These are phyloP conservation scores for Candida orba DNA, from an alignment of 805 yeast species.

Conservation along the genomic window DNA sequence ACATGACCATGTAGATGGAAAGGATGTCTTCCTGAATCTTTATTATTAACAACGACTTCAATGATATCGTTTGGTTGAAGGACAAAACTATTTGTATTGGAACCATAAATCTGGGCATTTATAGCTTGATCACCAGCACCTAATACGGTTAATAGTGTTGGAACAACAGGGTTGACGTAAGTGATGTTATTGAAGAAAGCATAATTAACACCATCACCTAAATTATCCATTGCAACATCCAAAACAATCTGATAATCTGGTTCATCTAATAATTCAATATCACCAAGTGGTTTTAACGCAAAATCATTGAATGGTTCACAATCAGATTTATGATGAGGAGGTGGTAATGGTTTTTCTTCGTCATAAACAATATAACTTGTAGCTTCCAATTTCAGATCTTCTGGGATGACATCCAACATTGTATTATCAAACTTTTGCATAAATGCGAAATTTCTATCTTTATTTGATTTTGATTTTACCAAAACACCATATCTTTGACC, in stretches of 20 bases:
- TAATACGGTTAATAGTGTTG: conserved; percentile 58
- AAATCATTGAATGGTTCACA: conserved; percentile 27
- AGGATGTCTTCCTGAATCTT: conserved; percentile 71
- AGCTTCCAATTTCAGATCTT: conserved; percentile 44
- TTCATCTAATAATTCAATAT: conserved; percentile 39
- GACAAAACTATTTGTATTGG: conserved; percentile 58
- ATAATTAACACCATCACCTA: conserved; percentile 69
- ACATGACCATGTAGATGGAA: conserved; percentile 72
- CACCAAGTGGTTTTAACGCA: conserved; percentile 36
- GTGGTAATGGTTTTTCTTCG: conserved; percentile 24
- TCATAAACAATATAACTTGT: conserved; percentile 53
- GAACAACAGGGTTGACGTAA: conserved; percentile 60
- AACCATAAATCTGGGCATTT: conserved; percentile 62
- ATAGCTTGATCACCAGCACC: conserved; percentile 51
- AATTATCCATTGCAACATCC: conserved; percentile 56
- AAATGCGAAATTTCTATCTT: conserved; percentile 47
- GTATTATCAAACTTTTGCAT: conserved; percentile 54
- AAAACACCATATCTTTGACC: conserved; percentile 79
- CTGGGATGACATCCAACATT: conserved; percentile 67
- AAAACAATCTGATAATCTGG: conserved; percentile 57
- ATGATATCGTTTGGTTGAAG: conserved; percentile 55
- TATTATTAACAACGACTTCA: conserved; percentile 69
- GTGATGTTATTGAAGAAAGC: conserved; percentile 69
- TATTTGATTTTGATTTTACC: conserved; percentile 43
- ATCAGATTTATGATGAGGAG: conserved; percentile 13